Evolutionary conservation across 2,329 filamentous ascomycete genomes (phyloP).

Genomic region (Tympanopsis confertula): DNA sequence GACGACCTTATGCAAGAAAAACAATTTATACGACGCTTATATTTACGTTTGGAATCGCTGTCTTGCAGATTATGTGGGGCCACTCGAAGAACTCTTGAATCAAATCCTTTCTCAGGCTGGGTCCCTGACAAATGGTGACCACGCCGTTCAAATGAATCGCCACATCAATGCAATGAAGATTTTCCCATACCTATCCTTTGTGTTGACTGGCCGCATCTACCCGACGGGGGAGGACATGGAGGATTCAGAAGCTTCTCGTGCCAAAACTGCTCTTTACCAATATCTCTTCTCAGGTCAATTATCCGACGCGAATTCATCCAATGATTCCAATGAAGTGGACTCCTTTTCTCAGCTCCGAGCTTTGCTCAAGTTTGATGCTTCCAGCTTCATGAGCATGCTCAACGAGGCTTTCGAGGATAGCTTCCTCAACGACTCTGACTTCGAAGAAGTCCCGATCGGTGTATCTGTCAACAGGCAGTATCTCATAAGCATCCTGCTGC

Average conservation of each 20-base stretch:
- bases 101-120: constrained; percentile 50
- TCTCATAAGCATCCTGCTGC: constrained; percentile 77
- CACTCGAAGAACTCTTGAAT: constrained; percentile 69
- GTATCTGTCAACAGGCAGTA: constrained; percentile 81
- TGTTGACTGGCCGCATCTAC: constrained; percentile 80
- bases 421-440: constrained; percentile 73
- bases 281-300: constrained; percentile 83
- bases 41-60: constrained; percentile 96
- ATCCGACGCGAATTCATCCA: constrained; percentile 58
- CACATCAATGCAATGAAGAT: constrained; percentile 65
- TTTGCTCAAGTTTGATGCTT: constrained; percentile 77
- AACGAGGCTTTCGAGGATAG: constrained; percentile 96
- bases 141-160: constrained; percentile 27
- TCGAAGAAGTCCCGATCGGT: constrained; percentile 51
- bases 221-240: constrained; percentile 69
- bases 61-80: constrained; percentile 78
- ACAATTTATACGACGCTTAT: constrained; percentile 85
- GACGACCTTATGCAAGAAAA: constrained; percentile 78
- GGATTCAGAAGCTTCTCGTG: constrained; percentile 60
- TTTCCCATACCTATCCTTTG: constrained; percentile 88
- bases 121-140: constrained; percentile 37
- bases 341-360: constrained; percentile 77
- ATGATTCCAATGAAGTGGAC: constrained; percentile 34
- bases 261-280: constrained; percentile 83
- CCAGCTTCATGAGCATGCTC: constrained; percentile 85